Base-by-base conservation (phyloP, 345 rosid species). In the Rhodomyrtus tomentosa region DNA sequence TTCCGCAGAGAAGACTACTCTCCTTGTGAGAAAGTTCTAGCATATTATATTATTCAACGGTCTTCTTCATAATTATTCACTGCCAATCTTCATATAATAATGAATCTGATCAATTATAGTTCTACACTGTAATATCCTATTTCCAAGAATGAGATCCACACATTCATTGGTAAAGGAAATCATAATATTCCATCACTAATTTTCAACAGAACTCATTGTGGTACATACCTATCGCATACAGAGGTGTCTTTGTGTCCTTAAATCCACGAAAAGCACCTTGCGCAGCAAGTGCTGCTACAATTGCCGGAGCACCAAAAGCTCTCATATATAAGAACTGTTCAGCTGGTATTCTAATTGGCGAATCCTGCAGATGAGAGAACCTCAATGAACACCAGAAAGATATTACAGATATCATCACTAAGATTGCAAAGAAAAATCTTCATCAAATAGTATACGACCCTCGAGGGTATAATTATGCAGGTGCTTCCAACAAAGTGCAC, bases 231-330 rank as follows among this genome's bases (percentile, higher is more conserved):
- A 93, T 91, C 55, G 99, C 98, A 92, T 91, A 94, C 58, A 95
- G 86, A 90, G 98, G 99, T 0, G 98, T 95, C 85, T 92, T 92
- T 54, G 98, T 96, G 86, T 96, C 99, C 88, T 90, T 95, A 90
- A 94, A 95, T 87, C 98, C 99, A 80, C 98, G 96, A 87, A 96
- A 96, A 79, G 98, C 89, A 82, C 99, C 99, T 86, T 93, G 98
- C 18, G 98, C 98, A 87, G 98, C 99, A 74, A 96, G 93, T 88
- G 99, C 95, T 86, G 94, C 90, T 50, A 95, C 98, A 87, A 96
- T 94, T 29, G 99, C 95, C 8, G 98, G 99, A 84, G 98, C 96
- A 85, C 99, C 99, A 85, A 92, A 92, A 56, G 98, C 98, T 86
- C 95, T 93, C 85, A 90, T 90, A 79, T 90, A 74, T 25, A 96